phyloP scores from a whole-genome alignment of 768 basidiomycete genomes.

The Amylocystis lapponica region DNA sequence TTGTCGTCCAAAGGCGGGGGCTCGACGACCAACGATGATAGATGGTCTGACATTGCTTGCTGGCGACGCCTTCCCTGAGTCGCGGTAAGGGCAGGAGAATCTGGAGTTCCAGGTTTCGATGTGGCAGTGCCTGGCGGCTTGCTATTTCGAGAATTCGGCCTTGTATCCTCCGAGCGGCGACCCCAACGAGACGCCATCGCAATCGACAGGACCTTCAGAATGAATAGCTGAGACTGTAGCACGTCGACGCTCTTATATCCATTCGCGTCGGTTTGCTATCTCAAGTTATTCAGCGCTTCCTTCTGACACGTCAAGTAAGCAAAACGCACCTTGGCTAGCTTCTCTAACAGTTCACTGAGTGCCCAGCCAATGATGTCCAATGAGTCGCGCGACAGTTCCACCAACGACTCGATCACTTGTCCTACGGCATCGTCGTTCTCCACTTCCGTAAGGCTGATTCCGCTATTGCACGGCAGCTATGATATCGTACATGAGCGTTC shows the following conservation, averaged over 20 bases:
- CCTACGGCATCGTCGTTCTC: slow-evolving; percentile 73
- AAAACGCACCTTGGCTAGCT: slow-evolving; percentile 59
- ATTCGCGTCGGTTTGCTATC: slow-evolving; percentile 47
- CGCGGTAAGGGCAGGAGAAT: slow-evolving; percentile 29
- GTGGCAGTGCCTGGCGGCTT: slow-evolving; percentile 18
- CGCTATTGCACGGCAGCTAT: slow-evolving; percentile 85
- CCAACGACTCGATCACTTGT: slow-evolving; percentile 71
- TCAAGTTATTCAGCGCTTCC: too few relatives aligned
- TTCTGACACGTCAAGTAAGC: too few relatives aligned
- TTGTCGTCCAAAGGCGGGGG: slow-evolving; percentile 73
- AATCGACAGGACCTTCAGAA: slow-evolving; percentile 75
- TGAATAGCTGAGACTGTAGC: slow-evolving; percentile 81
- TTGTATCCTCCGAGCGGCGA: slow-evolving; percentile 33
- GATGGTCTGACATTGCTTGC: slow-evolving; percentile 40
- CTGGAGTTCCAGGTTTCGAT: slow-evolving; percentile 28
- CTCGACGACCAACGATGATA: slow-evolving; percentile 45
- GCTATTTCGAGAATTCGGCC: slow-evolving; percentile 39
- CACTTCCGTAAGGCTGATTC: slow-evolving; percentile 61
- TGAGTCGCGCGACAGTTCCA: slow-evolving; percentile 73
- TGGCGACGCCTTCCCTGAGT: slow-evolving; percentile 26
- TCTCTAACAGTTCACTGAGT: slow-evolving; percentile 72
- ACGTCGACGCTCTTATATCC: slow-evolving; percentile 59
- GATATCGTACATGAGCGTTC: not conserved
- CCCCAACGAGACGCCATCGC: slow-evolving; percentile 78
- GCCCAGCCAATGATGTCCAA: slow-evolving; percentile 77